A percentile compares a stretch with the other conserved stretches of the same genome.
Evolutionary conservation across 805 yeast genomes (phyloP).

Genomic region (Pichia cabralensis): DNA sequence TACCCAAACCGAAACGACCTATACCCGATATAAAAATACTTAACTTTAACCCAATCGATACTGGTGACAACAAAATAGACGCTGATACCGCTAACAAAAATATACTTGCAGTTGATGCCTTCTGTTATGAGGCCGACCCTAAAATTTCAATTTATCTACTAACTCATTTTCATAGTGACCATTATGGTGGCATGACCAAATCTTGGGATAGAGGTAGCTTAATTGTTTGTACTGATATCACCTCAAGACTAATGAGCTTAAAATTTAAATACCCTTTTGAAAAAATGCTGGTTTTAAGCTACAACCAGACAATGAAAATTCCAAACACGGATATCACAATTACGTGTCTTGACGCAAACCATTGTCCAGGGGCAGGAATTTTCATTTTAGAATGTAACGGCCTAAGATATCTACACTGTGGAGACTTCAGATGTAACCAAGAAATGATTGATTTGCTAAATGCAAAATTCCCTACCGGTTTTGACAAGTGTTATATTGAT

Average conservation of each 20-base stretch:
- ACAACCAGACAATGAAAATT: slow-evolving; percentile 31
- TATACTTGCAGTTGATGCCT: slow-evolving; percentile 55
- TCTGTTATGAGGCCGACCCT: slow-evolving; percentile 38
- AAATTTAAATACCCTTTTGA: slow-evolving; percentile 46
- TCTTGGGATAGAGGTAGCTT: slow-evolving; percentile 58
- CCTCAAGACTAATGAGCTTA: slow-evolving; percentile 45
- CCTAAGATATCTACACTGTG: slow-evolving; percentile 62
- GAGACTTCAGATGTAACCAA: slow-evolving; percentile 75
- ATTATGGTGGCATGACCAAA: slow-evolving; percentile 77
- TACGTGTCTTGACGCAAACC: slow-evolving; percentile 74
- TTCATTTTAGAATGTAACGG: slow-evolving; percentile 51
- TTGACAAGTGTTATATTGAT: slow-evolving; percentile 71
- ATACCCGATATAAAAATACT: slow-evolving; percentile 50
- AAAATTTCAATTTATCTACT: slow-evolving; percentile 46
- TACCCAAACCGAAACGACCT: slow-evolving; percentile 13
- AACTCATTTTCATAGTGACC: slow-evolving; percentile 90
- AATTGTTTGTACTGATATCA: slow-evolving; percentile 65
- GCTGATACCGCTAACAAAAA: too few relatives aligned
- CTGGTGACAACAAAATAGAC: too few relatives aligned
- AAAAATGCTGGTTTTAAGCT: slow-evolving; percentile 25
- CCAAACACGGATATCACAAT: slow-evolving; percentile 40
- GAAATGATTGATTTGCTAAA: slow-evolving; percentile 34
- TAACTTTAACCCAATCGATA: slow-evolving; percentile 24
- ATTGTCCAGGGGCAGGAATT: slow-evolving; percentile 92
- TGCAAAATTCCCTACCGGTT: slow-evolving; percentile 12